A percentile compares a stretch with the other conserved stretches of the same genome.
Evolutionary conservation across 2,329 filamentous ascomycete species (phyloP).

Genomic region (Tolypocladium album): DNA sequence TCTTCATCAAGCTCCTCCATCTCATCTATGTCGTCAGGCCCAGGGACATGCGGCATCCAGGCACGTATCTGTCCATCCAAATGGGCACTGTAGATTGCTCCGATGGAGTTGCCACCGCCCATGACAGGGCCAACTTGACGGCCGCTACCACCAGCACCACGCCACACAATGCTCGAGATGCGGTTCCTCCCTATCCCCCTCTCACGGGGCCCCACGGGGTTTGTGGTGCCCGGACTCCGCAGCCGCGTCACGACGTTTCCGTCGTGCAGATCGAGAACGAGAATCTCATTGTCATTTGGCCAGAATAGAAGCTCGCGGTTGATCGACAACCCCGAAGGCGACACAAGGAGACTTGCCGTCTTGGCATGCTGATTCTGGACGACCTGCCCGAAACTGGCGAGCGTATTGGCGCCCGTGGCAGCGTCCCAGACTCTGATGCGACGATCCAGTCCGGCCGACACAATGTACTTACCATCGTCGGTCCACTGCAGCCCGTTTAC

Average conservation of each 20-base stretch:
- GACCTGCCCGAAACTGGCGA: slow-evolving; percentile 76
- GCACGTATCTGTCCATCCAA: slow-evolving; percentile 72
- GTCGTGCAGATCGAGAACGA: slow-evolving; percentile 69
- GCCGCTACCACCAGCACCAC: slow-evolving; percentile 48
- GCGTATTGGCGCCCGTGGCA: slow-evolving; percentile 69
- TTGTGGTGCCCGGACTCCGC: slow-evolving; percentile 48
- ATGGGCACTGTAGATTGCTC: slow-evolving; percentile 67
- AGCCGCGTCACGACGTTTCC: slow-evolving; percentile 64
- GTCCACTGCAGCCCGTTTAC: slow-evolving; percentile 85
- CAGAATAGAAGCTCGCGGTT: slow-evolving; percentile 63
- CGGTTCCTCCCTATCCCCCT: slow-evolving; percentile 53
- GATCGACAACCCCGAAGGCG: slow-evolving; percentile 47
- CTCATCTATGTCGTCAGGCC: slow-evolving; percentile 37
- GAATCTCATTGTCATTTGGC: slow-evolving; percentile 71
- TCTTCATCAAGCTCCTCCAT: slow-evolving; percentile 30
- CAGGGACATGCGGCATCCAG: slow-evolving; percentile 57
- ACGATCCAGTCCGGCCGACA: slow-evolving; percentile 75
- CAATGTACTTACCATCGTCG: slow-evolving; percentile 62
- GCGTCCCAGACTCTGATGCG: slow-evolving; percentile 83
- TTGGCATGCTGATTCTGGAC: slow-evolving; percentile 63
- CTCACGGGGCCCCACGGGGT: slow-evolving; percentile 24
- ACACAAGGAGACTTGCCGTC: slow-evolving; percentile 49
- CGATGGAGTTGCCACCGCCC: slow-evolving; percentile 40
- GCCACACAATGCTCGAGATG: slow-evolving; percentile 69
- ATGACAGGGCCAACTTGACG: slow-evolving; percentile 48